Evolutionary conservation across 2,329 filamentous ascomycete genomes (phyloP).

Genomic region (Fusarium hainanense): DNA sequence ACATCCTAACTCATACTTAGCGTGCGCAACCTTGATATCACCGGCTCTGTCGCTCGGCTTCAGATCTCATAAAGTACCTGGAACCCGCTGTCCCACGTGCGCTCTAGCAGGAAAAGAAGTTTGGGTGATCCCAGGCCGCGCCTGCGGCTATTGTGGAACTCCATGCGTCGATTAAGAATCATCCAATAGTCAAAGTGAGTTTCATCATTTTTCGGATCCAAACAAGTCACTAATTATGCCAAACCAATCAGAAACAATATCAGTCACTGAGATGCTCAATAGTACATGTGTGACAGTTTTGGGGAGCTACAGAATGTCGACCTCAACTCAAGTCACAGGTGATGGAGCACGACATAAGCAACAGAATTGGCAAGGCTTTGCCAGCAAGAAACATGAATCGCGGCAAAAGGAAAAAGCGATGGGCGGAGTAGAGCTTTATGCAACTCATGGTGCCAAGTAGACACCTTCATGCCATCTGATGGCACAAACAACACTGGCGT

Average conservation of each 20-base stretch:
- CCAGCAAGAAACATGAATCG: neutral
- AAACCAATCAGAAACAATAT: neutral
- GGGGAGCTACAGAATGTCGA: neutral
- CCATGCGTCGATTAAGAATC: slow-evolving; percentile 48
- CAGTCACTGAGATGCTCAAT: neutral
- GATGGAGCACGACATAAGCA: neutral
- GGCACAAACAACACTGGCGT: slow-evolving; percentile 1
- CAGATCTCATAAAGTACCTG: slow-evolving; percentile 54
- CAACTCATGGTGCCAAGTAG: slow-evolving; percentile 10
- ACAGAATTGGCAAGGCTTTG: neutral
- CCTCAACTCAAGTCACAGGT: neutral
- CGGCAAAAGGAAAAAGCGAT: neutral
- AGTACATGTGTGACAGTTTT: neutral
- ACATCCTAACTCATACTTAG: neutral
- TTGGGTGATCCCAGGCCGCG: slow-evolving; percentile 66
- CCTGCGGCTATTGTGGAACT: slow-evolving; percentile 63
- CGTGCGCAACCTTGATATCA: neutral
- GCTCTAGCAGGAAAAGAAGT: slow-evolving; percentile 61
- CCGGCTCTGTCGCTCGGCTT: neutral
- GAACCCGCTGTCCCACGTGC: slow-evolving; percentile 65
- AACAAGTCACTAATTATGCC: slow-evolving; percentile 2
- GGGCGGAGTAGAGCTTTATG: slow-evolving; percentile 4
- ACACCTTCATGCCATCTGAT: slow-evolving; percentile 11
- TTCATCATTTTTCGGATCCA: neutral
- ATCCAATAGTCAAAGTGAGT: slow-evolving; percentile 12